Evolutionary conservation across 805 yeast genomes (phyloP), one percentile per base, ranked within the genome.

Genomic region (Zygoascus biomembranicola): DNA sequence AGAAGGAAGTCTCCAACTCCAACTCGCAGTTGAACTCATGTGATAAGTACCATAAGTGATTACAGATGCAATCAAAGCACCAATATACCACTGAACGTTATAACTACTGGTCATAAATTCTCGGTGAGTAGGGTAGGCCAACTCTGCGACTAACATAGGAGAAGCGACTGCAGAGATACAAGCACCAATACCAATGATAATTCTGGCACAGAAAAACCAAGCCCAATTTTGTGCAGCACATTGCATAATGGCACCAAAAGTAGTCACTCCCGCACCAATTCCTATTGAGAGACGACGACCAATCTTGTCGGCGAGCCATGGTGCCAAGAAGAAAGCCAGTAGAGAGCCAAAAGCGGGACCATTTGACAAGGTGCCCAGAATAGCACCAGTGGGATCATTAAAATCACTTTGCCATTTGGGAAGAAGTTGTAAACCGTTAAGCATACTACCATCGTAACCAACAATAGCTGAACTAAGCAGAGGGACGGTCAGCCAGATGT

Each of bases 61-160:
- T 86, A 87, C 83, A 69, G 84, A 84, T 16, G 90, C 88, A 63
- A 85, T 73, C 61, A 84, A 75, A 41, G 89, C 83, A 64, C 92
- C 92, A 46, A 82, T 72, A 28, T 82, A 81, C 61, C 83, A 80
- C 35, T 81, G 75, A 31, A 85, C 87, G 87, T 69, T 83, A 84
- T 64, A 83, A 69, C 59, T 77, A 76, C 53, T 83, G 84, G 62
- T 82, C 68, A 57, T 76, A 70, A 62, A 88, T 20, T 47, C 90
- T 73, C 90, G 78, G 58, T 74, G 75, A 55, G 76, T 78, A 11
- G 87, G 77, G 54, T 77, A 78, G 43, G 88, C 77, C 68, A 80
- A 75, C 69, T 86, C 95, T 1, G 90, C 75, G 64, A 84, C 87
- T 79, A 87, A 84, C 55, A 83, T 82, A 14, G 94, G 94, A 35